These are phyloP conservation scores for Neonectria faginata DNA, from an alignment of 2,329 filamentous ascomycete genomes.

Conservation along the genomic window DNA sequence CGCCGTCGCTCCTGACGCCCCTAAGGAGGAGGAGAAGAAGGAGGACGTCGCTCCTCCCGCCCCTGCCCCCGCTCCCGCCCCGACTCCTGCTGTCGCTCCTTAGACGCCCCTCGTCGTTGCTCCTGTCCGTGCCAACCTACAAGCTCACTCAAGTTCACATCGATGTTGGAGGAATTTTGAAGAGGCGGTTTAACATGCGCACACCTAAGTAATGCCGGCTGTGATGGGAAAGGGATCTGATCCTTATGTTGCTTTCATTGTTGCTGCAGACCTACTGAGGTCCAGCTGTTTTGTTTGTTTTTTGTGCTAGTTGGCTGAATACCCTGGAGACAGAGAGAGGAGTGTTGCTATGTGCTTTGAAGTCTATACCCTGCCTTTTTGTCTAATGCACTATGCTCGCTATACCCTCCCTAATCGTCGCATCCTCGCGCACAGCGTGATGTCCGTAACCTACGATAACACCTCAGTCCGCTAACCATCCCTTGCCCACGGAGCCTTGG, in stretches of 20 bases:
- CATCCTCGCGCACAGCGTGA: neutral
- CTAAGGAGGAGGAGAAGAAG: slow-evolving; percentile 43
- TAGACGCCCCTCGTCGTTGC: slow-evolving; percentile 23
- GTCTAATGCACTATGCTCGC: slow-evolving; percentile 37
- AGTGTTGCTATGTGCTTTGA: slow-evolving; percentile 43
- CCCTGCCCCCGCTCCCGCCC: slow-evolving; percentile 38
- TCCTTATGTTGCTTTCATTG: slow-evolving; percentile 4
- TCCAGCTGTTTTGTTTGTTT: slow-evolving; percentile 26
- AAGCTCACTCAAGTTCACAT: slow-evolving; percentile 17
- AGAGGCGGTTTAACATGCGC: slow-evolving; percentile 12
- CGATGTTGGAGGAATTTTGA: slow-evolving; percentile 15
- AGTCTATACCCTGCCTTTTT: slow-evolving; percentile 50
- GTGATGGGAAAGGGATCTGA: slow-evolving; percentile 13
- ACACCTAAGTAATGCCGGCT: slow-evolving; percentile 14
- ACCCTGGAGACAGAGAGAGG: slow-evolving; percentile 46
- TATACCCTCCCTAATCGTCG: slow-evolving; percentile 11
- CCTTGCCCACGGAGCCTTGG: slow-evolving; percentile 62
- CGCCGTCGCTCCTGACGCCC: slow-evolving; percentile 40
- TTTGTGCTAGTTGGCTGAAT: slow-evolving; percentile 49
- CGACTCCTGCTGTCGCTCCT: slow-evolving; percentile 39
- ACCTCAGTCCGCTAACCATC: slow-evolving; percentile 31
- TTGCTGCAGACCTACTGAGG: slow-evolving; percentile 10
- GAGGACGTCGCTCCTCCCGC: slow-evolving; percentile 37
- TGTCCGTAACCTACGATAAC: neutral
- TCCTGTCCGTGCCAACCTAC: slow-evolving; percentile 27